A percentile compares a stretch with the other conserved stretches of the same genome.
Evolutionary conservation across 441 rosid genomes (phyloP).

Genomic region (Kokia cookei): DNA sequence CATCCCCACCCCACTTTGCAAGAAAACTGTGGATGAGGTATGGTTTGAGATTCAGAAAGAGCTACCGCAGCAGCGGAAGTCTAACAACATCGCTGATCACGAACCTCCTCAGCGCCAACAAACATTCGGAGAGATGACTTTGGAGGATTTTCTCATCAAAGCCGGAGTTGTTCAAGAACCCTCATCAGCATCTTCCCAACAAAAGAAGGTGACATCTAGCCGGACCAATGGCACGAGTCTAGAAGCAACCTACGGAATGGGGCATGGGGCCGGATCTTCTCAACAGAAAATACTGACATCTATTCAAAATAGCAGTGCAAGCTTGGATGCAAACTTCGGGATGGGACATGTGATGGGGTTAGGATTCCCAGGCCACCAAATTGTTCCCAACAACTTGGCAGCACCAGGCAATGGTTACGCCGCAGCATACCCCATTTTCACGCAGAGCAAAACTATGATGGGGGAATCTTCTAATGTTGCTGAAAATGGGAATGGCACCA

Average conservation of each 20-base stretch:
- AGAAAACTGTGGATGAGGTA: constrained; percentile 68
- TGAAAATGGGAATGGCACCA: constrained; percentile 28
- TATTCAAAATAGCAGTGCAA: constrained; percentile 4
- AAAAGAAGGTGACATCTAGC: constrained; percentile 7
- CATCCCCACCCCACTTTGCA: constrained; percentile 54
- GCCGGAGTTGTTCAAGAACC: constrained; percentile 61
- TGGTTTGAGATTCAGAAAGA: constrained; percentile 64
- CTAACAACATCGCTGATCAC: not conserved
- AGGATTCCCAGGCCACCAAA: constrained; percentile 20
- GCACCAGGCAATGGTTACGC: constrained; percentile 22
- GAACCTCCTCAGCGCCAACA: constrained; percentile 40
- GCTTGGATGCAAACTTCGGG: constrained; percentile 28
- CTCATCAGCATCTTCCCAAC: constrained; percentile 2
- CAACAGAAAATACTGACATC: constrained; percentile 7
- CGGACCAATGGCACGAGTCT: constrained; percentile 11
- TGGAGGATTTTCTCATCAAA: constrained; percentile 59
- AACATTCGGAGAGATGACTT: constrained; percentile 56
- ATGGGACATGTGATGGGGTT: constrained; percentile 27
- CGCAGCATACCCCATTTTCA: constrained; percentile 24
- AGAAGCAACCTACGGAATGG: constrained; percentile 25
- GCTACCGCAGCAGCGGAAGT: constrained; percentile 13
- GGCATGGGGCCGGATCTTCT: constrained; percentile 2
- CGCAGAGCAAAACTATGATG: constrained; percentile 17
- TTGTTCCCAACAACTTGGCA: constrained; percentile 10
- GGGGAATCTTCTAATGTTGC: constrained; percentile 32